Percentiles rank a stretch among this genome's conserved stretches.
phyloP scores from a whole-genome alignment of 2,329 filamentous ascomycete species.

The Apiospora koreana region DNA sequence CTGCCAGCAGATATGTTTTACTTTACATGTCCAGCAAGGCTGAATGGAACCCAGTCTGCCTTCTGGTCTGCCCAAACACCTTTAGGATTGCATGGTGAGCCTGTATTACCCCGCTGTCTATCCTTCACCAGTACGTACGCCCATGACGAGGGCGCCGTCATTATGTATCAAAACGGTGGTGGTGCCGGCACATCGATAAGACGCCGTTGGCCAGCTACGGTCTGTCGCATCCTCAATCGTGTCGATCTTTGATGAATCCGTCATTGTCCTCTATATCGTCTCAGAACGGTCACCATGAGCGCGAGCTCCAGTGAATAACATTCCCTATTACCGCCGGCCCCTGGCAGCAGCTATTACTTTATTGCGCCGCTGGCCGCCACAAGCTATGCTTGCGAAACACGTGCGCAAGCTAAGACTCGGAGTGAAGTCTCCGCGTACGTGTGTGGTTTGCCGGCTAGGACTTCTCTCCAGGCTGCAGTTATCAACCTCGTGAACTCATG shows the following conservation, averaged over 20 bases:
- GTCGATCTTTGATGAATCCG: neutral
- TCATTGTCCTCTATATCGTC: neutral
- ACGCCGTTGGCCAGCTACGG: neutral
- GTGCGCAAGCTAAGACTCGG: neutral
- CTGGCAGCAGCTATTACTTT: neutral
- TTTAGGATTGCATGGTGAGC: neutral
- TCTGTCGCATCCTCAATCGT: neutral
- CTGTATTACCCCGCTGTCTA: neutral
- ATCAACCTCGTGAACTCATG: neutral
- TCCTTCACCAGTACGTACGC: neutral
- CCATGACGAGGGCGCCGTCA: slow-evolving; percentile 3
- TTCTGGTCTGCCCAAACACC: neutral
- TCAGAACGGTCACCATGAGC: neutral
- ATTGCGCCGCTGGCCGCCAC: neutral
- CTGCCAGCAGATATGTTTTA: too few species aligned
- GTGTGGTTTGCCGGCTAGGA: neutral
- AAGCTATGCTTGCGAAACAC: neutral
- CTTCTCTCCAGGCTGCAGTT: neutral
- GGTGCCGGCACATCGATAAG: neutral
- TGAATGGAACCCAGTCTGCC: neutral
- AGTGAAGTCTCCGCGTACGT: neutral
- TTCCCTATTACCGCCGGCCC: neutral
- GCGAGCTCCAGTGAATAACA: neutral
- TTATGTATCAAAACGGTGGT: neutral
- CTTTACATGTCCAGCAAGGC: too few species aligned